Percentiles rank a stretch among this genome's conserved stretches.
These are phyloP conservation scores for Termitomyces sp. DNA, from an alignment of 768 basidiomycete species.

Conservation along the genomic window DNA sequence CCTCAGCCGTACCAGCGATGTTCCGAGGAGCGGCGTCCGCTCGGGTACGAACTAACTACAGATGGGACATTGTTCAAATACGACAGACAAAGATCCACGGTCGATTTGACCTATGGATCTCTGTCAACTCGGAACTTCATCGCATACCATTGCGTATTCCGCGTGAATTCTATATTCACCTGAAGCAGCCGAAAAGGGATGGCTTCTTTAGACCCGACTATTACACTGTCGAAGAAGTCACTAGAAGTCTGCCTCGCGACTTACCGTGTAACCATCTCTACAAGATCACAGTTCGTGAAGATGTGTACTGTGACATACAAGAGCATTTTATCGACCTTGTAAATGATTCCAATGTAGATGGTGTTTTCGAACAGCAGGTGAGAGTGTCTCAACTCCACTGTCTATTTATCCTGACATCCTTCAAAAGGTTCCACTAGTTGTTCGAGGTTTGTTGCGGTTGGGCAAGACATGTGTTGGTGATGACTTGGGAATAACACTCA, in stretches of 20 bases:
- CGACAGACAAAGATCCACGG: slow-evolving; percentile 72
- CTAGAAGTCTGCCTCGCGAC: slow-evolving; percentile 74
- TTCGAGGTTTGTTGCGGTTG: slow-evolving; percentile 76
- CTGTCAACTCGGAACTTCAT: slow-evolving; percentile 74
- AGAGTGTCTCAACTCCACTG: slow-evolving; percentile 10
- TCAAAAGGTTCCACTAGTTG: slow-evolving; percentile 70
- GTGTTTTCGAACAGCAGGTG: slow-evolving; percentile 92
- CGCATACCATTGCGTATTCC: slow-evolving; percentile 80
- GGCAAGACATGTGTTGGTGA: slow-evolving; percentile 78
- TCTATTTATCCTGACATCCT: not conserved
- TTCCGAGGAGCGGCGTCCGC: slow-evolving; percentile 46
- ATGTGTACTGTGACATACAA: slow-evolving; percentile 75
- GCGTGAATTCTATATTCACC: slow-evolving; percentile 90
- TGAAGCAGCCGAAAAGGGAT: slow-evolving; percentile 59
- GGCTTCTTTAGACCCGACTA: slow-evolving; percentile 62
- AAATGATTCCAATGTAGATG: slow-evolving; percentile 93
- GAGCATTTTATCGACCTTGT: slow-evolving; percentile 90
- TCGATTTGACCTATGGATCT: slow-evolving; percentile 85
- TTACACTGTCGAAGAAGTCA: slow-evolving; percentile 71
- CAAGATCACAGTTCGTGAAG: slow-evolving; percentile 78
- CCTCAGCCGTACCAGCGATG: slow-evolving; percentile 61
- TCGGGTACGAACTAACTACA: slow-evolving; percentile 52
- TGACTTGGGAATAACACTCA: slow-evolving; percentile 67
- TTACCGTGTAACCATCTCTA: slow-evolving; percentile 76
- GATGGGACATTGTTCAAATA: slow-evolving; percentile 94